Evolutionary conservation across 1,284 basidiomycete species (phyloP), one percentile per base, ranked within the genome.

Genomic region (Somion occarium): DNA sequence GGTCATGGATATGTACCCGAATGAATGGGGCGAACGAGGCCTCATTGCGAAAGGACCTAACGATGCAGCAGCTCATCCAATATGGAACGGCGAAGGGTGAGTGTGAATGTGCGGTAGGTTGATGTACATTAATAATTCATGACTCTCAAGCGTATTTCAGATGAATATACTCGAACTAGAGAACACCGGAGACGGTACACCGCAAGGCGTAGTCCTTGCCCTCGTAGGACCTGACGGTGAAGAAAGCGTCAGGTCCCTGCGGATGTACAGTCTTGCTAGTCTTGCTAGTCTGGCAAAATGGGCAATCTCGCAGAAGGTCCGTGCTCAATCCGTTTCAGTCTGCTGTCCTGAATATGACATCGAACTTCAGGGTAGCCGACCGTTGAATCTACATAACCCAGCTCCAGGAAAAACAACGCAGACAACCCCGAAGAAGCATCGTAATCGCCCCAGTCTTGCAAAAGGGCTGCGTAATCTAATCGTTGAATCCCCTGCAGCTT

Each of bases 221-320:
- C 73, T 91, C 19, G 82, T 90, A 11, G 83, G 86, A 19, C 77
- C 82, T 1, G 78, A 82, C 22, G 63, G 71, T 3, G 70, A 82
- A 44, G 86, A 89, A 55, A 63, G 72, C 3, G 60, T 74, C 30
- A 74, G 82, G 39, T 71, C 73, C 4, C 64, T 90, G 44, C 78
- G 88, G 27, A 90, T 91, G 88, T 91, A 91, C 62, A 91, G 83
- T 59, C 72, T 91, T 19, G 71, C 80, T 9, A 88, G 88, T 61
- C 68, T 91, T 3, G 76, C 77, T 13, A 89, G 78, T 59, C 72
- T 91, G 9, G 87, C 85, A 1, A 83, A 82, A 61, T 91, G 85
- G 85, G 74, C 80, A 0, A 69, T 83, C 15, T 69, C 80, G 9
- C 80, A 85, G 55, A 84, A 82, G 67, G 88, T 85, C 55, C 38